These are phyloP conservation scores for Guillardia theta DNA, from an alignment of 78 protist species.

Conservation along the genomic window DNA sequence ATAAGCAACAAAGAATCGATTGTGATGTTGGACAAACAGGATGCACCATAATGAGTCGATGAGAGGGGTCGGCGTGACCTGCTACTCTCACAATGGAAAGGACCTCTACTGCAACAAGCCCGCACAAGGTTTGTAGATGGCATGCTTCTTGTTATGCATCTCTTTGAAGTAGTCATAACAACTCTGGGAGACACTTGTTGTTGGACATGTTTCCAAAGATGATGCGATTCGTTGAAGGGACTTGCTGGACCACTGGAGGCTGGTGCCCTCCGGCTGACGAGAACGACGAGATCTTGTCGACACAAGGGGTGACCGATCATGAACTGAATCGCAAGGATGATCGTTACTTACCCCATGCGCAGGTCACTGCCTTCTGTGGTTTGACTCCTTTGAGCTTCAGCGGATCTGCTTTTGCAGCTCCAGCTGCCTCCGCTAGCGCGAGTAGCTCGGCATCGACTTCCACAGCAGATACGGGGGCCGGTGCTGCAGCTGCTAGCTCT, in stretches of 20 bases:
- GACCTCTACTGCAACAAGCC: conserved; percentile 28
- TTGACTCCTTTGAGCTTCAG: background rate
- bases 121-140: background rate
- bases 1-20: no score
- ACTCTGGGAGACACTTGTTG: background rate
- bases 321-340: background rate
- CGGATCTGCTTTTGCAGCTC: no score
- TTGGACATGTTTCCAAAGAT: no score
- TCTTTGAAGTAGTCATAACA: background rate
- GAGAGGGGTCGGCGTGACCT: background rate
- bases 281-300: background rate
- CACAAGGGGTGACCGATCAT: background rate
- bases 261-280: background rate
- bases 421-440: no score
- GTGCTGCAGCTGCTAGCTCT: no score
- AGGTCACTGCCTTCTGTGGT: background rate
- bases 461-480: no score
- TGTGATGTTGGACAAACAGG: no score
- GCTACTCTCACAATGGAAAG: background rate
- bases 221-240: no score
- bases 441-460: no score
- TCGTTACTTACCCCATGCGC: background rate
- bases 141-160: background rate
- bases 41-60: background rate
- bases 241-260: background rate